A percentile compares a stretch with the other conserved stretches of the same genome.
Conservation (phyloP, 305 asterid genomes). For the Striga hermonthica region DNA sequence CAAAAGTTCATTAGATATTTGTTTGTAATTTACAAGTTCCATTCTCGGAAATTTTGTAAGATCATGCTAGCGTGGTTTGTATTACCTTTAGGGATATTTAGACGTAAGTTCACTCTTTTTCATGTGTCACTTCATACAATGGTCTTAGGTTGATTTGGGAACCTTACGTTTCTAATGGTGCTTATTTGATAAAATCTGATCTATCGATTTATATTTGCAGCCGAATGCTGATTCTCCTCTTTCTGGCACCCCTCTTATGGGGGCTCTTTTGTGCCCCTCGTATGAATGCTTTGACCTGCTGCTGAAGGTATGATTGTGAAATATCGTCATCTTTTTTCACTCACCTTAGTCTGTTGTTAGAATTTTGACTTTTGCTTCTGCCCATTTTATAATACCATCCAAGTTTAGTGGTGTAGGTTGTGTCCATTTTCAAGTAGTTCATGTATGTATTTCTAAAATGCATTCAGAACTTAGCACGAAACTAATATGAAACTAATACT, state of each 20-base stretch:
- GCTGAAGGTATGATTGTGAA: slow-evolving; percentile 23
- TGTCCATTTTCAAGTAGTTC: neutral
- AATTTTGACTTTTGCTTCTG: neutral
- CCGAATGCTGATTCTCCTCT: slow-evolving; percentile 12
- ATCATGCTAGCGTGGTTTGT: neutral
- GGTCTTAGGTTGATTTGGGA: neutral
- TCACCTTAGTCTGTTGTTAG: neutral
- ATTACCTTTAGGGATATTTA: neutral
- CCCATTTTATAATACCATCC: neutral
- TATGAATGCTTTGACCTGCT: slow-evolving; percentile 27
- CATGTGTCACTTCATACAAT: neutral
- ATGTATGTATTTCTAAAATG: no score
- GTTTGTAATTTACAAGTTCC: neutral
- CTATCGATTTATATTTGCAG: slow-evolving; percentile 23
- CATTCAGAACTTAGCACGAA: neutral
- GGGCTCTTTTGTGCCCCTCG: slow-evolving; percentile 17
- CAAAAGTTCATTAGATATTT: neutral
- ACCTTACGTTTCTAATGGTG: neutral
- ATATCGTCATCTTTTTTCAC: neutral
- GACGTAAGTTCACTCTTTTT: neutral
- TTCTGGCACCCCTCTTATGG: slow-evolving; percentile 21
- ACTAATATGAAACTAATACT: neutral
- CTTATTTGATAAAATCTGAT: neutral
- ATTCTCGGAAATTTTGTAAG: neutral
- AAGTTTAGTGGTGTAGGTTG: neutral